phyloP scores from a whole-genome alignment of 495 filamentous ascomycete species.

The Bathelium albidoporum region DNA sequence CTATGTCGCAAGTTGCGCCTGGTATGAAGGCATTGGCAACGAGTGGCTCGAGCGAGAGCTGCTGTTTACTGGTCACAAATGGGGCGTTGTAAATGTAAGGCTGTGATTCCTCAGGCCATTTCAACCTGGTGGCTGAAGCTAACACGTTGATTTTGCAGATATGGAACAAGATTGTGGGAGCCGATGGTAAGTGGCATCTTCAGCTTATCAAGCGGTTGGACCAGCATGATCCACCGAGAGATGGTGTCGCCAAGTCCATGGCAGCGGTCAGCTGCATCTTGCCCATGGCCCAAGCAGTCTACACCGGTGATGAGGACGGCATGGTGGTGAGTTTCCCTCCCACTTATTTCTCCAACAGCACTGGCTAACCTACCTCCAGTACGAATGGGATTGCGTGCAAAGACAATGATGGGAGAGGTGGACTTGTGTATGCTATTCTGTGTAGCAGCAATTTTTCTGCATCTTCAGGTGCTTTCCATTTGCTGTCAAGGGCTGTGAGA shows the following conservation, averaged over 20 bases:
- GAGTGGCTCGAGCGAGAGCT: constrained; percentile 87
- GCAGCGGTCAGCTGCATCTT: constrained; percentile 81
- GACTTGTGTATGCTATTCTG: no score
- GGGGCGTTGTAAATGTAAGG: constrained; percentile 67
- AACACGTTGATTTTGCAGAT: constrained; percentile 26
- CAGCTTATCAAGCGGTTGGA: constrained; percentile 67
- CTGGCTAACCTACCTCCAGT: constrained; percentile 42
- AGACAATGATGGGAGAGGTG: constrained; percentile 10
- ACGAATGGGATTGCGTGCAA: constrained; percentile 83
- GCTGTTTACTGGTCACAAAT: constrained; percentile 76
- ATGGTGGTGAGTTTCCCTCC: constrained; percentile 51
- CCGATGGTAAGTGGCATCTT: constrained; percentile 45
- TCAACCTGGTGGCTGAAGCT: background rate
- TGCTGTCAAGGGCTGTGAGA: background rate
- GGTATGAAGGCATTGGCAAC: constrained; percentile 84
- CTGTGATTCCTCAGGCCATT: background rate
- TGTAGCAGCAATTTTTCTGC: background rate
- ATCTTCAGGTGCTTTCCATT: background rate
- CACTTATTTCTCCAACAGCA: background rate
- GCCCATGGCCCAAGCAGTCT: constrained; percentile 72
- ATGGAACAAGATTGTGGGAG: constrained; percentile 43
- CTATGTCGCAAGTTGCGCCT: constrained; percentile 69
- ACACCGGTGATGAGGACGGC: constrained; percentile 87
- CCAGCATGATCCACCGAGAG: constrained; percentile 63
- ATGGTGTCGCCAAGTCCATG: constrained; percentile 63